phyloP scores from a whole-genome alignment of 805 yeast species.

The Saturnispora zaruensis region DNA sequence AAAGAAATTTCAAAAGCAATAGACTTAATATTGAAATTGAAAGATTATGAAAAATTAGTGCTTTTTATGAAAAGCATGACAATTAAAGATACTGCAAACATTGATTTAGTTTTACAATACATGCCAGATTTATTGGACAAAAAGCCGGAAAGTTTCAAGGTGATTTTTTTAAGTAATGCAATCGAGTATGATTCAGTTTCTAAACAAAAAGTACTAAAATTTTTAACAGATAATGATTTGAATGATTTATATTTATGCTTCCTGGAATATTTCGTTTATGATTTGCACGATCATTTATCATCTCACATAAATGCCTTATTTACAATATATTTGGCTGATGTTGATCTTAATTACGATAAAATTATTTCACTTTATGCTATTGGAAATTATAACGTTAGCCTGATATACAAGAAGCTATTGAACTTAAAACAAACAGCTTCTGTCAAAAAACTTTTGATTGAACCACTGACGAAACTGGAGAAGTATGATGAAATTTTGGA shows the following conservation, averaged over 20 bases:
- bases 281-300: slow-evolving; percentile 30
- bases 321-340: slow-evolving; percentile 33
- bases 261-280: slow-evolving; percentile 42
- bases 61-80: slow-evolving; percentile 46
- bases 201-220: slow-evolving; percentile 38
- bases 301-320: slow-evolving; percentile 38
- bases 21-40: slow-evolving; percentile 39
- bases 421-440: slow-evolving; percentile 14
- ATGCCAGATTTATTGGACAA: slow-evolving; percentile 41
- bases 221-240: slow-evolving; percentile 27
- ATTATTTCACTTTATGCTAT: slow-evolving; percentile 30
- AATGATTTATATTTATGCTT: slow-evolving; percentile 34
- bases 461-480: slow-evolving; percentile 49
- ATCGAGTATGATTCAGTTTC: slow-evolving; percentile 36
- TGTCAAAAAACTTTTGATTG: slow-evolving; percentile 40
- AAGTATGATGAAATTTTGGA: slow-evolving; percentile 57
- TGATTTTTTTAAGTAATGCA: slow-evolving; percentile 58
- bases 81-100: slow-evolving; percentile 28
- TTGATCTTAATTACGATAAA: slow-evolving; percentile 22
- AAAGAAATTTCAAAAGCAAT: slow-evolving; percentile 59
- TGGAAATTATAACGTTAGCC: slow-evolving; percentile 32
- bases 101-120: slow-evolving; percentile 51
- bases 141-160: slow-evolving; percentile 31
- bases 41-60: slow-evolving; percentile 2
- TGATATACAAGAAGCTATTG: slow-evolving; percentile 21